Conservation (phyloP, 768 basidiomycete genomes). For the Multifurca ochricompacta region DNA sequence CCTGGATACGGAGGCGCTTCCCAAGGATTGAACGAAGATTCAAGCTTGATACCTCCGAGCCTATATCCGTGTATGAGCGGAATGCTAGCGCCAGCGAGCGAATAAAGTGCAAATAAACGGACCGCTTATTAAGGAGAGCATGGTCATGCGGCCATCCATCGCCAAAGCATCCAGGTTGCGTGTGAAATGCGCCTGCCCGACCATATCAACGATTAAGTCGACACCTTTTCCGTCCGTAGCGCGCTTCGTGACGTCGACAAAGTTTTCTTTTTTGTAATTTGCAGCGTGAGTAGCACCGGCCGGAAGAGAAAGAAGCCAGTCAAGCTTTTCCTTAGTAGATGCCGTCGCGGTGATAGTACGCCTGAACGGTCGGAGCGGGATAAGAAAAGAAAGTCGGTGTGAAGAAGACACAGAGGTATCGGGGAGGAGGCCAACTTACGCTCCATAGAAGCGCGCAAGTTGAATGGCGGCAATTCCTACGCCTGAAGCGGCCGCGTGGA, state of each 20-base stretch:
- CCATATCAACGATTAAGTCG: slow-evolving; percentile 80
- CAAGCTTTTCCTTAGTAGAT: slow-evolving; percentile 74
- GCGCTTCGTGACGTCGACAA: slow-evolving; percentile 62
- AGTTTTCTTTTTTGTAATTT: slow-evolving; percentile 83
- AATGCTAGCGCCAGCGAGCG: slow-evolving; percentile 16
- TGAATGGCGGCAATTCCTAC: slow-evolving; percentile 88
- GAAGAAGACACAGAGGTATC: slow-evolving; percentile 10
- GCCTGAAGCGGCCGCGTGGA: slow-evolving; percentile 89
- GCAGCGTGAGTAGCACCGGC: slow-evolving; percentile 66
- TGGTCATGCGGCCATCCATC: slow-evolving; percentile 65
- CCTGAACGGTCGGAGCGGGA: slow-evolving; percentile 30
- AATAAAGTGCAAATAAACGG: slow-evolving; percentile 14
- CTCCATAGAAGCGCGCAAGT: slow-evolving; percentile 63
- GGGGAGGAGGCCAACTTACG: slow-evolving; percentile 44
- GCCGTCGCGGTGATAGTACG: slow-evolving; percentile 76
- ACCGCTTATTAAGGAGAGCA: slow-evolving; percentile 65
- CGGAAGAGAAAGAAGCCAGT: slow-evolving; percentile 60
- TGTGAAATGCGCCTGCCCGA: slow-evolving; percentile 65
- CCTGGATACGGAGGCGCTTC: slow-evolving; percentile 84
- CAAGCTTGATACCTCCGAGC: slow-evolving; percentile 41
- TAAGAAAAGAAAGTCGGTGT: neutral
- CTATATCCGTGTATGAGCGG: slow-evolving; percentile 31
- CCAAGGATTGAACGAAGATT: slow-evolving; percentile 62
- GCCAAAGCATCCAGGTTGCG: slow-evolving; percentile 66
- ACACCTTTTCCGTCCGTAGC: slow-evolving; percentile 65